Base-by-base conservation (phyloP, 2,329 filamentous ascomycete genomes). In the Ambrosiella beaveri region DNA sequence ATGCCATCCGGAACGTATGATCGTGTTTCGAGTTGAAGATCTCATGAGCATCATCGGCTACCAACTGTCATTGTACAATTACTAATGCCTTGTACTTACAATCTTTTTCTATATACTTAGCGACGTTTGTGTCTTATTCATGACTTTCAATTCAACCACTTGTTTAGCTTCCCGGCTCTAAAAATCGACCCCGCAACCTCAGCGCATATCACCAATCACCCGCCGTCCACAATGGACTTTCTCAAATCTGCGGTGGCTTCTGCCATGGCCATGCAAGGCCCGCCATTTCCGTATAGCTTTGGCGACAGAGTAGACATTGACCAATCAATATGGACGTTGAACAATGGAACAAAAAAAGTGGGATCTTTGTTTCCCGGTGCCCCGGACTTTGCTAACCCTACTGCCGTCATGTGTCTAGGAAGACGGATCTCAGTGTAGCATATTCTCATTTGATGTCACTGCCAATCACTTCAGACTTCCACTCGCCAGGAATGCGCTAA, bases 221-320 rank as follows among this genome's bases (percentile, higher is more conserved):
- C 4, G n/a, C 17, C 44, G 19, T 27, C 47, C 47, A 36, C 35
- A 64, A 98, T 98, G 93, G 90, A 98, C 70, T 97, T 97, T 67
- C 80, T 98, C 68, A 97, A 97, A 73, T 97, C 90, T 62, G 93
- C 93, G 56, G 89, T 97, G 68, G 91, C 90, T 51, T 97, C 93
- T 62, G 91, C 90, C 64, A 97, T 98, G 66, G 88, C 93, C 51
- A 93, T 95, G 70, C 57, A 58, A 15, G 90, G 91, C 1, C 89
- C 90, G 57, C 84, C 90, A 5, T 95, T 96, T 67, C 89, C 89
- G 3, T 97, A 95, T 69, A 84, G 80, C 53, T 93, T 97, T 68
- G 91, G 90, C 65, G 93, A 98, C 70, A 82, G 85, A 68, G 86
- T 97, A 61, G 91, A 97, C 68, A 77, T 93, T 57, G 88, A 94